phyloP scores from a whole-genome alignment of 305 asterid species.

The Lippia alba region DNA sequence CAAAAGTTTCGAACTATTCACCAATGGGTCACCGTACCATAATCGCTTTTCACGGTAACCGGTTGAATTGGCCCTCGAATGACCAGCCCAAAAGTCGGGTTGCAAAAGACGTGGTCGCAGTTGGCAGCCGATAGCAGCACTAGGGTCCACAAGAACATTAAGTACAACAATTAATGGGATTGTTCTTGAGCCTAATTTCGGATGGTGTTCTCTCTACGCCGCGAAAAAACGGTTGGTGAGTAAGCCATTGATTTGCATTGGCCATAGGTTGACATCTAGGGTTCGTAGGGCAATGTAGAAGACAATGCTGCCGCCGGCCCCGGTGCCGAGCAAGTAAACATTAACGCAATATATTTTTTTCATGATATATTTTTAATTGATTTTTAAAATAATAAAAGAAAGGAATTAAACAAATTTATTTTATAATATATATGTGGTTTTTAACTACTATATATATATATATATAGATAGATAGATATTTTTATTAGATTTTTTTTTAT shows the following conservation, averaged over 20 bases:
- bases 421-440: too few relatives aligned
- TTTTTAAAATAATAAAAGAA: too few relatives aligned
- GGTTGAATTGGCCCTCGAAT: neutral
- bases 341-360: too few relatives aligned
- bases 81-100: neutral
- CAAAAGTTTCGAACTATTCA: neutral
- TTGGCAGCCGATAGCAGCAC: neutral
- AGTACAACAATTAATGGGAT: neutral
- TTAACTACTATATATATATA: too few relatives aligned
- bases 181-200: neutral
- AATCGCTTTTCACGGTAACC: neutral
- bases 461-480: too few relatives aligned
- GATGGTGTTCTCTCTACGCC: neutral
- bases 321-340: neutral
- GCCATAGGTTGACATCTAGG: neutral
- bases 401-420: too few relatives aligned
- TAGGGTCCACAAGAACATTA: neutral
- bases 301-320: neutral
- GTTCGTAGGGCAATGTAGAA: neutral
- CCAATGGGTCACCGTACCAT: neutral
- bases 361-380: too few relatives aligned
- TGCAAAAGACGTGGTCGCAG: neutral
- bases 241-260: neutral
- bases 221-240: neutral
- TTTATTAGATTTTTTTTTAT: too few relatives aligned